Base-by-base conservation (phyloP, 768 basidiomycete species). In the Tricholoma saponaceum region DNA sequence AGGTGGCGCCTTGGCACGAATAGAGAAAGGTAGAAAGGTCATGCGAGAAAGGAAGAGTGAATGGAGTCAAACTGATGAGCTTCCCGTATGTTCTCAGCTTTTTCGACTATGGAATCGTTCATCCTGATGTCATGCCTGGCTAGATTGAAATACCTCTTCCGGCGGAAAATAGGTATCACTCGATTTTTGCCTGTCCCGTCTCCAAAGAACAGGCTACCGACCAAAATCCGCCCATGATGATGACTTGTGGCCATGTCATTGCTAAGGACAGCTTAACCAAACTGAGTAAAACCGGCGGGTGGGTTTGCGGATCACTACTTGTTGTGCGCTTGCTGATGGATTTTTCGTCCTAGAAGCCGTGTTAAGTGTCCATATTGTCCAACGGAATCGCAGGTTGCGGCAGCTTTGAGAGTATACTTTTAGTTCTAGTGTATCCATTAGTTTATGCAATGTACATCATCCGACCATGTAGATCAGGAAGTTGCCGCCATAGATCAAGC, bases 301-400 rank as follows among this genome's bases (percentile, higher is more conserved):
- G 54, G 54, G 71, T 66, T 54, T 41, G 49, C 22, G 58, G 30
- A 55, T 30, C 20, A 57, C 6, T 52, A 53, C 56, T 33, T 33
- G 35, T 28, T 13, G 22, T 57, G 8, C 26, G 8, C 25, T 23
- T 32, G 44, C 30, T 32, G 35, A 57, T n/a, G 54, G 41, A 33
- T 57, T 39, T 62, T 22, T 30, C 55, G 62, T 35, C 41, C 4
- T 53, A 50, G 32, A 67, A 95, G 95, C 22, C 87, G 91, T 3
- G 92, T 95, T 58, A 98, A 98, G 69, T 99, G 96, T 65, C 95
- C 96, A 5, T 98, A 98, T 70, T 98, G 96, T 68, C 96, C 96
- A 10, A 73, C 83, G 10, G 95, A 97, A 70, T 90, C 90, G 4
- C 72, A 69, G 43, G 69, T 83, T 32, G 69, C 67, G 33, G 69